A percentile compares a stretch with the other conserved stretches of the same genome.
phyloP scores from a whole-genome alignment of 2,329 filamentous ascomycete species.

The Myriosclerotinia curreyana region DNA sequence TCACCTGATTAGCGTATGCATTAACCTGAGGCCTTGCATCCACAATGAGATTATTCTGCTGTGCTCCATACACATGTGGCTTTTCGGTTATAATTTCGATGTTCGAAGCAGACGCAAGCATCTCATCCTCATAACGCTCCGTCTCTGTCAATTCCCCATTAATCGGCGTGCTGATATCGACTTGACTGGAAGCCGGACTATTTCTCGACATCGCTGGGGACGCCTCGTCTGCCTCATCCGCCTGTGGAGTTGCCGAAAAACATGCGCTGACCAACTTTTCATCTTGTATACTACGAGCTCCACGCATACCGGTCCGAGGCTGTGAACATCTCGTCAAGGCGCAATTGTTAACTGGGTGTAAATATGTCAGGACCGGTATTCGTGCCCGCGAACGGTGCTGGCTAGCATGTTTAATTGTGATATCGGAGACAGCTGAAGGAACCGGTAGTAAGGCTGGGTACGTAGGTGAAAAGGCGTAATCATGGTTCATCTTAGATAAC shows the following conservation, averaged over 20 bases:
- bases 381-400: slow-evolving; percentile 84
- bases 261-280: slow-evolving; percentile 91
- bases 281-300: slow-evolving; percentile 91
- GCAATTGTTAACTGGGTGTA: slow-evolving; percentile 96
- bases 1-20: slow-evolving; percentile 88
- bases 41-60: slow-evolving; percentile 91
- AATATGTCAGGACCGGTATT: slow-evolving; percentile 86
- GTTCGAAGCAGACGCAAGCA: slow-evolving; percentile 51
- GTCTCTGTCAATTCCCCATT: slow-evolving; percentile 55
- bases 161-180: slow-evolving; percentile 43
- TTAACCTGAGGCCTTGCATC: slow-evolving; percentile 94
- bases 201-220: slow-evolving; percentile 36
- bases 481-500: slow-evolving; percentile 82
- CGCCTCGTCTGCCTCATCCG: slow-evolving; percentile 32
- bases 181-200: slow-evolving; percentile 50
- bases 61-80: slow-evolving; percentile 78
- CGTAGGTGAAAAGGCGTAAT: slow-evolving; percentile 88
- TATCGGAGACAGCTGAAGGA: slow-evolving; percentile 89
- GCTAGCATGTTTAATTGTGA: slow-evolving; percentile 88
- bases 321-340: slow-evolving; percentile 95
- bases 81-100: slow-evolving; percentile 53
- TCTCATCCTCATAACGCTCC: slow-evolving; percentile 66
- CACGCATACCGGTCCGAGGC: slow-evolving; percentile 78
- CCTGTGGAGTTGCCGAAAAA: slow-evolving; percentile 61
- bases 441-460: slow-evolving; percentile 85